These are phyloP conservation scores for Beauveria bassiana DNA, from an alignment of 2,329 filamentous ascomycete genomes.

Conservation along the genomic window DNA sequence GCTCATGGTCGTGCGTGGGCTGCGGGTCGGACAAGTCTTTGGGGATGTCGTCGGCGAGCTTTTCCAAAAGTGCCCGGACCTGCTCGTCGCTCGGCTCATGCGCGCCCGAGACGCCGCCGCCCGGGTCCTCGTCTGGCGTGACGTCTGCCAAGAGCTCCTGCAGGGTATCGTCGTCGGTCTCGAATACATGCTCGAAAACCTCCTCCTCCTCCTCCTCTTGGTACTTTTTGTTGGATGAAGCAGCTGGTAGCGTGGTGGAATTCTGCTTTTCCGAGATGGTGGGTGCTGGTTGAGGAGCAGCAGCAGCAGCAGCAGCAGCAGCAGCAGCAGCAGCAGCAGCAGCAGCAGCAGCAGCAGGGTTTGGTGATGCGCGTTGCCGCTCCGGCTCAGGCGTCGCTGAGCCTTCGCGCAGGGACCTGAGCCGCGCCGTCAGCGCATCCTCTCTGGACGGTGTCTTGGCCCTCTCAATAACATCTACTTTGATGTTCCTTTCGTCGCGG, in stretches of 20 bases:
- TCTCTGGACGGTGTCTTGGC: slow-evolving; percentile 37
- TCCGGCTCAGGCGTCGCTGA: slow-evolving; percentile 17
- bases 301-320: neutral
- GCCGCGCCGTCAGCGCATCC: slow-evolving; percentile 42
- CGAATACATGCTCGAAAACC: slow-evolving; percentile 31
- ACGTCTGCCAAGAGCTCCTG: slow-evolving; percentile 43
- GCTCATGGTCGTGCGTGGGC: neutral
- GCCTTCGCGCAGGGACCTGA: slow-evolving; percentile 41
- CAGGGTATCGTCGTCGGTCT: slow-evolving; percentile 44
- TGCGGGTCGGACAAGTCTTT: slow-evolving; percentile 14
- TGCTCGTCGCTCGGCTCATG: slow-evolving; percentile 23
- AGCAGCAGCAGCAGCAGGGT: neutral
- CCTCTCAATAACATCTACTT: slow-evolving; percentile 33
- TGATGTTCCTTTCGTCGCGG: slow-evolving; percentile 17
- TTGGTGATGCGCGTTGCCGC: slow-evolving; percentile 13
- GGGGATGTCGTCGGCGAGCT: slow-evolving; percentile 27
- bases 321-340: too few species aligned
- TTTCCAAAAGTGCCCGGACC: slow-evolving; percentile 29
- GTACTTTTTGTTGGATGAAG: neutral
- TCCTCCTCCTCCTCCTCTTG: slow-evolving; percentile 21
- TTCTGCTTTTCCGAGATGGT: neutral
- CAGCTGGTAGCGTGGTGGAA: neutral
- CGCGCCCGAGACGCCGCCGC: neutral
- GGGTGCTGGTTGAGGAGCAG: neutral
- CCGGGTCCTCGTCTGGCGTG: slow-evolving; percentile 24